Evolutionary conservation across 1,284 basidiomycete species (phyloP), one percentile per base, ranked within the genome.

Genomic region (Phellopilus nigrolimitatus): DNA sequence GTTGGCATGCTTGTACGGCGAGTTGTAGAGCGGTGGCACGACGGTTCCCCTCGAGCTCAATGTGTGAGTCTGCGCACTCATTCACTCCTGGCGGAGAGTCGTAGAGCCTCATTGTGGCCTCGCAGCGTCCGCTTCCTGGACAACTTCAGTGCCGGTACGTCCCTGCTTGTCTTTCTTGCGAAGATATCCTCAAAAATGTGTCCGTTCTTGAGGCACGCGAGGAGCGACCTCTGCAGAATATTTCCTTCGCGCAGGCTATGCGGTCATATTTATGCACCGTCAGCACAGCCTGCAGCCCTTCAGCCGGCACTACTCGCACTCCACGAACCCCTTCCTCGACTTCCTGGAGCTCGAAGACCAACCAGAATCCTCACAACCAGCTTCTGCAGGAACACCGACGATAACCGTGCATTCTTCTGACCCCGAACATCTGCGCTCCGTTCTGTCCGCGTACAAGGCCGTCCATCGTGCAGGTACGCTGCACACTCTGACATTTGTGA

Each of bases 141-240:
- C 68, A 99, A 99, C 73, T 99, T 98, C 69, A 97, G 93, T 66
- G 97, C 97, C 49, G 95, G 90, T 88, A 49, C 58, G 83, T 66
- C 21, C 4, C 19, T 53, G 17, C 33, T 47, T 19, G 25, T 37
- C n/a, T 30, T 45, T 4, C 43, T 48, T 47, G 42, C 47, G 6
- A n/a, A 27, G 28, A 37, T 36, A 41, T 15, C 10, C 12, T 12
- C 25, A 48, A 28, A 9, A 13, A 19, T 15, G n/a, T 37, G 15
- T 28, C 27, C 31, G 10, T 49, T 44, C 27, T 45, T 25, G 56
- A 91, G 91, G 95, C 46, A 99, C 97, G 12, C 80, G 95, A 64
- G 95, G 97, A 31, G 92, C 97, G 25, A 95, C 95, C 0, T 98
- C 95, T 3, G 95, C 95, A 1, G 95, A 99, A 69, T 97, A 99